Evolutionary conservation across 2,329 filamentous ascomycete genomes (phyloP).

Genomic region (Septoria petroselini): DNA sequence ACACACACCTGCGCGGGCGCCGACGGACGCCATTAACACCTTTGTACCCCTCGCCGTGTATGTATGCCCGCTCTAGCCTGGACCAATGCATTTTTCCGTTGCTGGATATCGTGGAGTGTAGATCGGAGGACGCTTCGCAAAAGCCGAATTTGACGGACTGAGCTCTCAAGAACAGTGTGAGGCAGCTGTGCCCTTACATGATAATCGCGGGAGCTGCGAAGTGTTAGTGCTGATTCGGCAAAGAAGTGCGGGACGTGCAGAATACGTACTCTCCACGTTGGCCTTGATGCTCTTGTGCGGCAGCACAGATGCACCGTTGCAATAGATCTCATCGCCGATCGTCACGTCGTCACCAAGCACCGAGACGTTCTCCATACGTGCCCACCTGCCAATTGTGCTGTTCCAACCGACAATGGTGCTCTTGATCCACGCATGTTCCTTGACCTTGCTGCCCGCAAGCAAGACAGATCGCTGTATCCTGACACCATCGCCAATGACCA

Average conservation of each 20-base stretch:
- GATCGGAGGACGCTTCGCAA: constrained; percentile 13
- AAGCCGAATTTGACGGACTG: constrained; percentile 2
- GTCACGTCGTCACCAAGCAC: constrained; percentile 96
- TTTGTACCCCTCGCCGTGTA: constrained; percentile 10
- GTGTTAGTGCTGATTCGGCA: constrained; percentile 14
- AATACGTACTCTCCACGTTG: constrained; percentile 75
- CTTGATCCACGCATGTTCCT: constrained; percentile 99
- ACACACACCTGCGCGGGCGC: constrained; percentile 6
- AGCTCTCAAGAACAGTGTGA: neutral
- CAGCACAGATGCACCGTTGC: constrained; percentile 84
- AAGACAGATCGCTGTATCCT: constrained; percentile 90
- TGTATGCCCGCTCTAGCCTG: constrained; percentile 4
- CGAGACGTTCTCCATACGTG: constrained; percentile 94
- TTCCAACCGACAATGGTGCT: constrained; percentile 98
- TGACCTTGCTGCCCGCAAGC: constrained; percentile 85
- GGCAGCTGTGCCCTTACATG: constrained; percentile 20
- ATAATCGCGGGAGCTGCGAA: constrained; percentile 27
- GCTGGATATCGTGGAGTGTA: constrained; percentile 14
- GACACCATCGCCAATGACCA: constrained; percentile 89
- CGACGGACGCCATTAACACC: constrained; percentile 9
- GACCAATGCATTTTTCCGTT: constrained; percentile 11
- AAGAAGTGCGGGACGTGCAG: neutral
- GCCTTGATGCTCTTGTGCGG: constrained; percentile 99
- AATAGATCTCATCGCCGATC: constrained; percentile 96
- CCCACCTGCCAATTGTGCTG: constrained; percentile 92